Evolutionary conservation across 1,284 basidiomycete genomes (phyloP).

Genomic region (Termitomyces sp.): DNA sequence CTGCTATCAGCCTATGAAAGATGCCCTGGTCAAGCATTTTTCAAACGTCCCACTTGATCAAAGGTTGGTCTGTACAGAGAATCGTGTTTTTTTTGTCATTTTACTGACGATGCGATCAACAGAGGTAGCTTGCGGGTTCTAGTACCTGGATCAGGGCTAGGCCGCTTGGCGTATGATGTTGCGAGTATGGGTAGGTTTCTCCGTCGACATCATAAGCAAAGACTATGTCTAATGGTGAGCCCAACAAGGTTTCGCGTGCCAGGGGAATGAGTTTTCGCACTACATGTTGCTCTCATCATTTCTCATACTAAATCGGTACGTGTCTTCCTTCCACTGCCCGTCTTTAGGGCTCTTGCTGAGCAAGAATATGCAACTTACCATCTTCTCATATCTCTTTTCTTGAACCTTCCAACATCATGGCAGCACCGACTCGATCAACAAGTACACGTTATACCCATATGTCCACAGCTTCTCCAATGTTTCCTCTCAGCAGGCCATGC

Average conservation of each 20-base stretch:
- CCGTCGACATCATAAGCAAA: neutral
- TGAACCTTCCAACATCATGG: neutral
- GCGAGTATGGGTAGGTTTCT: constrained; percentile 62
- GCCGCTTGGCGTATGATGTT: constrained; percentile 82
- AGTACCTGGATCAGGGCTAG: constrained; percentile 86
- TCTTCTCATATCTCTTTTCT: neutral
- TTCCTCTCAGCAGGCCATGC: constrained; percentile 51
- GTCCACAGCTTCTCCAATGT: constrained; percentile 88
- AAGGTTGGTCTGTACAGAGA: constrained; percentile 31
- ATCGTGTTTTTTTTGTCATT: too few species aligned
- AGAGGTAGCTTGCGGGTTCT: constrained; percentile 67
- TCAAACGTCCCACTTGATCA: constrained; percentile 46
- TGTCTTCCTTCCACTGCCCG: neutral
- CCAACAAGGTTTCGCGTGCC: constrained; percentile 70
- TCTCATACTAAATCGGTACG: constrained; percentile 75
- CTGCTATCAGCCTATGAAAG: constrained; percentile 77
- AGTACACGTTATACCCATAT: constrained; percentile 82
- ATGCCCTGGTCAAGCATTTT: constrained; percentile 67
- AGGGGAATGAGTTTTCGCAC: constrained; percentile 92
- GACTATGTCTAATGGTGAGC: neutral
- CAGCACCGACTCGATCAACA: constrained; percentile 57
- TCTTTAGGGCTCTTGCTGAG: neutral
- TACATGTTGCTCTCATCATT: constrained; percentile 88
- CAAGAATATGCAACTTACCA: neutral
- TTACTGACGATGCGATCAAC: neutral